Conservation (phyloP, 2,329 filamentous ascomycete species). For the Colletotrichum agaves region DNA sequence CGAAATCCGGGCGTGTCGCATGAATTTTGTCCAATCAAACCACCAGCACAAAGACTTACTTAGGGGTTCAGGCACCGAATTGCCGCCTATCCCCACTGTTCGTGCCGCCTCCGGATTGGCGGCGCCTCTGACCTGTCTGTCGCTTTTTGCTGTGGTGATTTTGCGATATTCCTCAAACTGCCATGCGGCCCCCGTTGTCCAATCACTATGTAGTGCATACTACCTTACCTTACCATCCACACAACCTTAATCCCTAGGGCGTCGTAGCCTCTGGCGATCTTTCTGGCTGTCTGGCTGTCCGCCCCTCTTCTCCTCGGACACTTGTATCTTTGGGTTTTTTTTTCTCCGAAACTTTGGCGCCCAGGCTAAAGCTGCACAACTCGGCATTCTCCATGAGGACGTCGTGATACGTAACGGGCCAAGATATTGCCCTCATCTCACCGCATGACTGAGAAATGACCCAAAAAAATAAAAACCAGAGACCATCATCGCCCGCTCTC, state of each 20-base stretch:
- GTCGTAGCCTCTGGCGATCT: neutral
- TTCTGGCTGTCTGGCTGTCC: neutral
- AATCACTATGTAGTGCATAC: slow-evolving; percentile 6
- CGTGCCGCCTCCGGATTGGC: too few relatives aligned
- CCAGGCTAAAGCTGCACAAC: neutral
- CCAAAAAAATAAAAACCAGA: neutral
- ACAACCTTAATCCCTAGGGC: slow-evolving; percentile 20
- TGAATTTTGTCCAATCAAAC: neutral
- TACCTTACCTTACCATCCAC: neutral
- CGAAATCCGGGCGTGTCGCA: slow-evolving; percentile 17
- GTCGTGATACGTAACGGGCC: slow-evolving; percentile 8
- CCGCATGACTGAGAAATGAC: neutral
- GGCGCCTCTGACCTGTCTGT: too few relatives aligned
- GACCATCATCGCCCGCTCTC: neutral
- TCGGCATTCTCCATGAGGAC: neutral
- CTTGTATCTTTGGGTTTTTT: neutral
- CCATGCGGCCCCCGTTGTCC: neutral
- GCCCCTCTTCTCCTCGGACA: neutral
- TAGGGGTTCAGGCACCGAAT: slow-evolving; percentile 17
- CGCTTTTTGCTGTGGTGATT: neutral
- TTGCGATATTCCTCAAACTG: neutral
- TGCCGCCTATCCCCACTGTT: slow-evolving; percentile 1
- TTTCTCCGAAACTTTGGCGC: neutral
- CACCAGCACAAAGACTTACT: neutral
- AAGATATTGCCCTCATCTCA: slow-evolving; percentile 15